Evolutionary conservation across 2,329 filamentous ascomycete genomes (phyloP).

Genomic region (Chalaropsis thielavioides): DNA sequence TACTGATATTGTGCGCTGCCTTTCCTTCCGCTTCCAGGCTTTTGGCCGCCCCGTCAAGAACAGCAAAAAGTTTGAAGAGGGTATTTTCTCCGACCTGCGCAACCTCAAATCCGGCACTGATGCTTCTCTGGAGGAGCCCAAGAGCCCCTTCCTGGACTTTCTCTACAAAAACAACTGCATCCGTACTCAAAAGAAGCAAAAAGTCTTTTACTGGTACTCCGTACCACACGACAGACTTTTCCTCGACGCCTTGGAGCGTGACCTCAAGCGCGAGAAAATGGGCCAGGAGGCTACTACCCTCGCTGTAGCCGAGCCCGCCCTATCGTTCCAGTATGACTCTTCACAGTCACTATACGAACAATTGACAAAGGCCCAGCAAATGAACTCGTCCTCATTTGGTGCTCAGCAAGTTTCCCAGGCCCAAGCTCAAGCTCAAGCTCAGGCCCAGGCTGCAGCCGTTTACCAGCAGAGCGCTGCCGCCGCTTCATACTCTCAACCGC

Average conservation of each 20-base stretch:
- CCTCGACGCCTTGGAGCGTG: conserved; percentile 89
- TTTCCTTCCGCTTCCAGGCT: conserved; percentile 95
- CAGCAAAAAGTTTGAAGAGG: conserved; percentile 99
- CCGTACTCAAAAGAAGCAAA: conserved; percentile 98
- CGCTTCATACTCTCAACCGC: conserved; percentile 49
- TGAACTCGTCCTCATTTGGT: conserved; percentile 92
- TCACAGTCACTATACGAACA: conserved; percentile 98
- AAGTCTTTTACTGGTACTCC: conserved; percentile 99
- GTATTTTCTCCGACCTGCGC: conserved; percentile 95
- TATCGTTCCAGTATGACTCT: conserved; percentile 98
- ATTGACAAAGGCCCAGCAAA: conserved; percentile 97
- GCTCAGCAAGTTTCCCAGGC: conserved; percentile 43
- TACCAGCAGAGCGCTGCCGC: conserved; percentile 4
- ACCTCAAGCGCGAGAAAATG: conserved; percentile 99
- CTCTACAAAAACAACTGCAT: conserved; percentile 99
- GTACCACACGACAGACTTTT: conserved; percentile 96
- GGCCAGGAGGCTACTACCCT: conserved; percentile 93
- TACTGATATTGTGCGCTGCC: conserved; percentile 94
- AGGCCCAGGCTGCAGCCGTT: conserved; percentile 1
- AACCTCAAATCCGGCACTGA: conserved; percentile 98
- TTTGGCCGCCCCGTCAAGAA: conserved; percentile 98
- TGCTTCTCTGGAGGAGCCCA: conserved; percentile 94
- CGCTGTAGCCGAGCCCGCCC: conserved; percentile 87
- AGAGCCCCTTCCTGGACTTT: conserved; percentile 96
- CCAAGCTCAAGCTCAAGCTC: conserved; percentile 23